Conservation (phyloP, 306 rosid species). For the Casuarina glauca region DNA sequence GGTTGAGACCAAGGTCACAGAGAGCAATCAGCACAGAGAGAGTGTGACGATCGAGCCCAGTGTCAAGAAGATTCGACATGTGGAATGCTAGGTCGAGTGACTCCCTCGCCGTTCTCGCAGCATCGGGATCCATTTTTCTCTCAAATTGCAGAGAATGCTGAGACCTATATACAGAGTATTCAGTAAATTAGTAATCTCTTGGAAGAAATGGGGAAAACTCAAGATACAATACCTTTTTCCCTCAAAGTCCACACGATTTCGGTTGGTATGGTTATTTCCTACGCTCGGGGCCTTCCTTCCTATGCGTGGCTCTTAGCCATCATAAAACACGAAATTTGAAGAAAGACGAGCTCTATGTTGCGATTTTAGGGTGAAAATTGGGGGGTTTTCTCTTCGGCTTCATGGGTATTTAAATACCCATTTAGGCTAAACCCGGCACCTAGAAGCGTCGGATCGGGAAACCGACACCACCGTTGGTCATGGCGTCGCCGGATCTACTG, state of each 20-base stretch:
- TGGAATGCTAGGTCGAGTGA: conserved; percentile 77
- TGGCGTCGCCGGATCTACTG: no score
- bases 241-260: background rate
- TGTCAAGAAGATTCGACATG: conserved; percentile 65
- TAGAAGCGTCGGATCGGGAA: no score
- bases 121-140: conserved; percentile 57
- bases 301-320: no score
- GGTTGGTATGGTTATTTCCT: background rate
- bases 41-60: conserved; percentile 71
- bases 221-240: no score
- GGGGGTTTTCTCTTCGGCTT: no score
- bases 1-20: conserved; percentile 78
- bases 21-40: conserved; percentile 79
- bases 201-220: background rate
- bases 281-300: no score
- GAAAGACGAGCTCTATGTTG: no score
- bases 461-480: no score
- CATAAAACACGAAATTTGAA: no score
- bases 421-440: no score
- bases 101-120: conserved; percentile 63
- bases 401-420: no score
- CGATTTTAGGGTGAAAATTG: no score
- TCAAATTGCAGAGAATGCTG: background rate
- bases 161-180: background rate
- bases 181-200: background rate